Evolutionary conservation across 768 basidiomycete species (phyloP), one percentile per base, ranked within the genome.

Genomic region (Mycena filopes): DNA sequence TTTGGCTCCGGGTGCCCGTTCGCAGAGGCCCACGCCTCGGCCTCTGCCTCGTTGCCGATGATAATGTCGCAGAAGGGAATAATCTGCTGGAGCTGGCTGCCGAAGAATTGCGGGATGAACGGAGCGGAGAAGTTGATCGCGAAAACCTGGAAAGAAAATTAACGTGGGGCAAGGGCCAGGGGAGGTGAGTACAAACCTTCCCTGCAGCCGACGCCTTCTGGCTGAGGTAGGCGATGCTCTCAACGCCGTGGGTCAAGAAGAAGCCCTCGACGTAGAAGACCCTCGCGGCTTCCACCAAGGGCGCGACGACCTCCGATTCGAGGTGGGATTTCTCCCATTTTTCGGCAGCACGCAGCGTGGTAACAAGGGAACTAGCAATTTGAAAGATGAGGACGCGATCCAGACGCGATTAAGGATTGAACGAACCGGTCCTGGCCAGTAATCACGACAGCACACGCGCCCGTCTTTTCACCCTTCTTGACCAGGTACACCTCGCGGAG

Each of bases 21-120:
- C 38, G 92, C 88, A 53, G 77, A 80, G 28, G 93, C 96, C 84
- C 91, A 99, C 18, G 92, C 86, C 63, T 88, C 93, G 12, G 97
- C 98, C 78, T 99, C 98, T 41, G 89, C 82, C 82, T 99, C 97
- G 80, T 98, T 99, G n/a, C 94, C 94, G 78, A 99, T 94, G 77
- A 99, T 70, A 78, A 97, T 83, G 78, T 99, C 98, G 65, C 86
- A 87, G 82, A 92, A 90, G 26, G 91, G 90, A 46, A 99, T 78
- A 72, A 99, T 79, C 74, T 92, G 82, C 68, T 94, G 84, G 20
- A 99, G 82, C 75, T 96, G 92, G 4, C 82, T 79, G 63, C 85
- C 85, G 84, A 98, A 98, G 86, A 98, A 97, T 79, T 95, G 91
- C 57, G 93, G 82, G 78, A 99, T 96, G 85, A 99, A 99, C 20